phyloP scores from a whole-genome alignment of 1,284 basidiomycete genomes.

The Gastroboletus turbinatus region DNA sequence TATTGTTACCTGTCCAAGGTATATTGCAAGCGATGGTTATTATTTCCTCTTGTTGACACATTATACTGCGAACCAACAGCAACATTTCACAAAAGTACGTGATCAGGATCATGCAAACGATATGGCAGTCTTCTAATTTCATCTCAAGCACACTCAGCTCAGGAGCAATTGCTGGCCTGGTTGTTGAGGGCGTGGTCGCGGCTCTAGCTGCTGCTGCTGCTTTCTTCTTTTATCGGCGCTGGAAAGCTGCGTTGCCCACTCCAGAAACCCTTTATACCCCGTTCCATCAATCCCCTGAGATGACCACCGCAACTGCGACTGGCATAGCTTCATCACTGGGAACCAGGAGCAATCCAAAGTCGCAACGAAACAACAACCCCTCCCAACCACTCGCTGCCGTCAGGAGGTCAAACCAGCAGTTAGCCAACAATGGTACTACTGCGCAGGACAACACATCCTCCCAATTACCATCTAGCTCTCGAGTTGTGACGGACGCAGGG shows the following conservation, averaged over 20 bases:
- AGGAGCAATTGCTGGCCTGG: conserved; percentile 27
- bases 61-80: not conserved
- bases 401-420: conserved; percentile 1
- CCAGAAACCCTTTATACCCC: conserved; percentile 4
- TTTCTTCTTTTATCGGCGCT: conserved; percentile 25
- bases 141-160: conserved; percentile 19
- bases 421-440: not conserved
- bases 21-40: not conserved
- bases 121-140: not conserved
- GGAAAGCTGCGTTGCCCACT: conserved; percentile 12
- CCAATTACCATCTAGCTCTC: not conserved
- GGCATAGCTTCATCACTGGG: conserved; percentile 9
- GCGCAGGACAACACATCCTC: not conserved
- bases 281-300: conserved; percentile 1
- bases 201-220: conserved; percentile 18
- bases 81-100: conserved; percentile 12
- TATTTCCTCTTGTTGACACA: not conserved
- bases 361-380: not conserved
- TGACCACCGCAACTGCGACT: not conserved
- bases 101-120: not conserved
- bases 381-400: not conserved
- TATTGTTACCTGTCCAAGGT: conserved; percentile 9
- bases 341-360: conserved; percentile 2
- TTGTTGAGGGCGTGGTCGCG: conserved; percentile 14
- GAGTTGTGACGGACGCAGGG: not conserved